Evolutionary conservation across 257 asterid species (phyloP).

Genomic region (Oldenlandia corymbosa): DNA sequence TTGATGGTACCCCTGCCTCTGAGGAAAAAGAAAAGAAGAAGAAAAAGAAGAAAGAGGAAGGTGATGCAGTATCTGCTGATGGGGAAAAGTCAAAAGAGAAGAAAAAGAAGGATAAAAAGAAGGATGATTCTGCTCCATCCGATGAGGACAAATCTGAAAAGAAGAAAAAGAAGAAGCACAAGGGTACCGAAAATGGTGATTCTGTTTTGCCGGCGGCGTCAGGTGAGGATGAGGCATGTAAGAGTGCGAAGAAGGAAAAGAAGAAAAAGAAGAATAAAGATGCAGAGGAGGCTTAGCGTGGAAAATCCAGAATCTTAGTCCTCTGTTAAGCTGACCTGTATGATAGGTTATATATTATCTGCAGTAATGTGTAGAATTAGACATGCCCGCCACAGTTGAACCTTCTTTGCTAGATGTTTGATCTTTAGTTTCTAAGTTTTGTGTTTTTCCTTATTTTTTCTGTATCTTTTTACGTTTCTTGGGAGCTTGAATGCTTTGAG

Average conservation of each 20-base stretch:
- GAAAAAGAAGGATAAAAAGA: slow-evolving; percentile 44
- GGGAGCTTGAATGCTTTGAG: neutral
- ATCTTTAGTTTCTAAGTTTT: neutral
- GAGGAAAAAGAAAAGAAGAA: slow-evolving; percentile 29
- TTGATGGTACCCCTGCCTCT: slow-evolving; percentile 40
- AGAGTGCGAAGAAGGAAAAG: slow-evolving; percentile 60
- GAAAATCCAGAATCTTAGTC: neutral
- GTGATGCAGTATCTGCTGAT: slow-evolving; percentile 29
- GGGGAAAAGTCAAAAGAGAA: slow-evolving; percentile 61
- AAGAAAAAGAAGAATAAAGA: slow-evolving; percentile 71
- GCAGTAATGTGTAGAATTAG: slow-evolving; percentile 24
- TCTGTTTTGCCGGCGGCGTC: slow-evolving; percentile 18
- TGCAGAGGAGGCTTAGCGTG: slow-evolving; percentile 38
- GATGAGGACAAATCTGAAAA: slow-evolving; percentile 66
- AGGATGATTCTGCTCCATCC: slow-evolving; percentile 22
- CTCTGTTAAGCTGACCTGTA: slow-evolving; percentile 15
- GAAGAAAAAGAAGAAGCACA: slow-evolving; percentile 45
- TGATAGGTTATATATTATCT: slow-evolving; percentile 23
- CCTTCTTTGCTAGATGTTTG: slow-evolving; percentile 8
- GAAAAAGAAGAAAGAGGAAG: slow-evolving; percentile 32
- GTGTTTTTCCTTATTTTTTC: neutral
- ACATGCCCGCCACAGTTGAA: slow-evolving; percentile 3
- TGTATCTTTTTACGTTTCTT: neutral
- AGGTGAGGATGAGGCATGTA: slow-evolving; percentile 31
- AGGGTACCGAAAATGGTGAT: slow-evolving; percentile 42